phyloP scores from a whole-genome alignment of 805 yeast genomes.

The Helenozyma baotianmanensis region DNA sequence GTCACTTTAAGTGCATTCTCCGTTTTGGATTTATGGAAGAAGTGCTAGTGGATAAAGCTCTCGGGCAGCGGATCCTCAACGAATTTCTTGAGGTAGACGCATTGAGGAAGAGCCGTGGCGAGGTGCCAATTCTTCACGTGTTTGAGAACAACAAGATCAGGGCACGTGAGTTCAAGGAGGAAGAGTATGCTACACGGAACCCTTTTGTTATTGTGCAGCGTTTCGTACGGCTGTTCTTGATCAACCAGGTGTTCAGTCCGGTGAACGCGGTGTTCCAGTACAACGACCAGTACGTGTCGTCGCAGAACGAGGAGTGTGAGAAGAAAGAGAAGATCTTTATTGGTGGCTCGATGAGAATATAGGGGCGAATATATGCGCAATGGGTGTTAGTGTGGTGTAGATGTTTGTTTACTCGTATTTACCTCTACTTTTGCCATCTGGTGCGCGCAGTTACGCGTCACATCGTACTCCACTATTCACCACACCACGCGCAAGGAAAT shows the following conservation, averaged over 20 bases:
- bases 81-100: slow-evolving; percentile 16
- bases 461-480: no score
- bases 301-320: slow-evolving; percentile 20
- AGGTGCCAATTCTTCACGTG: slow-evolving; percentile 24
- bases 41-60: slow-evolving; percentile 17
- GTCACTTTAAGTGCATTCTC: slow-evolving; percentile 46
- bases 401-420: no score
- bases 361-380: no score
- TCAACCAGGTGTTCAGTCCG: slow-evolving; percentile 26
- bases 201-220: slow-evolving; percentile 11
- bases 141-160: slow-evolving; percentile 27
- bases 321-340: slow-evolving; percentile 20
- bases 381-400: no score
- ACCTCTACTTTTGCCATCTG: no score
- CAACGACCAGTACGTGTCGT: slow-evolving; percentile 17
- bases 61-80: slow-evolving; percentile 18
- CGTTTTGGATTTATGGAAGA: slow-evolving; percentile 49
- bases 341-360: slow-evolving; percentile 25
- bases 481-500: no score
- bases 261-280: slow-evolving; percentile 19
- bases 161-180: slow-evolving; percentile 16
- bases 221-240: slow-evolving; percentile 15
- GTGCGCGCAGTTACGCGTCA: no score
- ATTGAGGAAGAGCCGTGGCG: slow-evolving; percentile 7
- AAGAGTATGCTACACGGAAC: slow-evolving; percentile 14